These are phyloP conservation scores for Zasmidium cellare DNA, from an alignment of 2,329 filamentous ascomycete genomes.

Conservation along the genomic window DNA sequence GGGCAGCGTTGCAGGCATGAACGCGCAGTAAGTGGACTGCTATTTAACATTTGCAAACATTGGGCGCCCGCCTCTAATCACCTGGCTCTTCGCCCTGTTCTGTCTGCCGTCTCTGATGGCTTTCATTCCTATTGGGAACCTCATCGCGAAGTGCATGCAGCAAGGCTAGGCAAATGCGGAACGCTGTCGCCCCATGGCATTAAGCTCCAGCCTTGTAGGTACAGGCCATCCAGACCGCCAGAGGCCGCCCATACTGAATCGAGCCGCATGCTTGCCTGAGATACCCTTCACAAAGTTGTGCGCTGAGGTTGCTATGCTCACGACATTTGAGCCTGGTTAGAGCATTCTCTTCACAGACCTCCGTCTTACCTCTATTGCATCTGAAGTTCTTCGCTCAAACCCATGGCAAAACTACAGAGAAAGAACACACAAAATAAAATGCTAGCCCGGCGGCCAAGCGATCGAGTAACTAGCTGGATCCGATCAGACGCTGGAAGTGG, in stretches of 20 bases:
- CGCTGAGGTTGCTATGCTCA: too few species aligned
- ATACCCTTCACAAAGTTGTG: too few species aligned
- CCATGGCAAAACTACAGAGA: neutral
- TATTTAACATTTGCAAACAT: neutral
- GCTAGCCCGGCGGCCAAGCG: neutral
- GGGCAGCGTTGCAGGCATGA: neutral
- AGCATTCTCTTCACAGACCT: too few species aligned
- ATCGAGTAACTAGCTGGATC: neutral
- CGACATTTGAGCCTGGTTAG: too few species aligned
- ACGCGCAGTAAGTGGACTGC: neutral
- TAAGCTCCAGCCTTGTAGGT: neutral
- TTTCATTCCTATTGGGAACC: neutral
- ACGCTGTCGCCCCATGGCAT: neutral
- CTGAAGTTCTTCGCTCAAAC: neutral
- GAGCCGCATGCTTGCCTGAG: too few species aligned
- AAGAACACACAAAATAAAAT: neutral
- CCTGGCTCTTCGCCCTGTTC: neutral
- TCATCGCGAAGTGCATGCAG: neutral
- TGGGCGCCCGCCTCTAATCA: neutral
- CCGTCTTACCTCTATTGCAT: too few species aligned
- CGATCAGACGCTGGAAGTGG: neutral
- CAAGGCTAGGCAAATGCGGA: neutral
- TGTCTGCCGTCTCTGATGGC: neutral
- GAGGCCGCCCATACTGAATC: too few species aligned
- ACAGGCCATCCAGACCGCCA: neutral